A percentile compares a stretch with the other conserved stretches of the same genome.
These are phyloP conservation scores for Malassezia sp. DNA, from an alignment of 1,284 basidiomycete species.

Conservation along the genomic window DNA sequence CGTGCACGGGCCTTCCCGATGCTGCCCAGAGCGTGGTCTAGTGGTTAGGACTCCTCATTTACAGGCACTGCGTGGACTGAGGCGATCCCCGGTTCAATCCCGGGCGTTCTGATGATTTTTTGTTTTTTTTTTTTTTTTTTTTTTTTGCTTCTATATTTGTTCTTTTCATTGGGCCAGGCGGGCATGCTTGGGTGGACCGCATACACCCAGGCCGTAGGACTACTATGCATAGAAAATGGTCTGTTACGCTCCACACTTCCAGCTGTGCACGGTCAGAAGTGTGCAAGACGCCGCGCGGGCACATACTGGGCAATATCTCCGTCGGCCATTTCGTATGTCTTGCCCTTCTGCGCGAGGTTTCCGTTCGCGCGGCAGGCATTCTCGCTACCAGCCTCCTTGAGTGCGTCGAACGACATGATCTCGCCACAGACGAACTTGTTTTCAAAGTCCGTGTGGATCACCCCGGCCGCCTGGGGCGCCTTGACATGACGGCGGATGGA, in stretches of 20 bases:
- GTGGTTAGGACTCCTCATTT: conserved; percentile 21
- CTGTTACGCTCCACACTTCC: conserved; percentile 22
- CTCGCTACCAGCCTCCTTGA: conserved; percentile 85
- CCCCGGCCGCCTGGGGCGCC: conserved; percentile 92
- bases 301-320: conserved; percentile 39
- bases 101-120: conserved; percentile 20
- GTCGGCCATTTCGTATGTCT: conserved; percentile 65
- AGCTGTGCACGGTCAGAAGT: conserved; percentile 21
- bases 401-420: conserved; percentile 84
- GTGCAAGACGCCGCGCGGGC: too few species aligned
- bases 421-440: conserved; percentile 99
- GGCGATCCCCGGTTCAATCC: conserved; percentile 21
- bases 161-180: background rate
- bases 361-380: conserved; percentile 84
- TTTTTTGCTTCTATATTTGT: conserved; percentile 10
- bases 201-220: background rate
- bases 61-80: conserved; percentile 13
- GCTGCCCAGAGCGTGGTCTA: conserved; percentile 18
- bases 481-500: conserved; percentile 86
- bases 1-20: too few species aligned
- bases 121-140: conserved; percentile 6
- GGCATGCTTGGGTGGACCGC: background rate
- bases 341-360: conserved; percentile 89
- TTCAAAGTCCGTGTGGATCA: conserved; percentile 92
- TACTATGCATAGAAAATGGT: background rate